Percentiles rank a stretch among this genome's conserved stretches.
Evolutionary conservation across 768 basidiomycete species (phyloP).

Genomic region (Rhodotorula kratochvilovae): DNA sequence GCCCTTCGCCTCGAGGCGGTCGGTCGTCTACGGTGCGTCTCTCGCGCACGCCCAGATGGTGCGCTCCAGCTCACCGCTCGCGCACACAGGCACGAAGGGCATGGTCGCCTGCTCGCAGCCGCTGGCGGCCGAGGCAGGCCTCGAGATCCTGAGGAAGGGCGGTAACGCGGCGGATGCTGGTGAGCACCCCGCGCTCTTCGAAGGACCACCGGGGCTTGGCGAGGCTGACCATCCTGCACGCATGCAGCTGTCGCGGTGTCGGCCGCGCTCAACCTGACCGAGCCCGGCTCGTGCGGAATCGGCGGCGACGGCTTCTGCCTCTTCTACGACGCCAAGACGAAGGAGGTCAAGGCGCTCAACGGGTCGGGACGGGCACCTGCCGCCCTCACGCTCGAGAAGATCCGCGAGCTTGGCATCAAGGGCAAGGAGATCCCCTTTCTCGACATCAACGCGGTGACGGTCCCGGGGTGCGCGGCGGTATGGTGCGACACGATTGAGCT

Average conservation of each 20-base stretch:
- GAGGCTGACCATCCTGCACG: slow-evolving; percentile 62
- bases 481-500: slow-evolving; percentile 84
- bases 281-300: slow-evolving; percentile 78
- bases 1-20: slow-evolving; percentile 75
- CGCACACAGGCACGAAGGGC: slow-evolving; percentile 59
- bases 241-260: slow-evolving; percentile 79
- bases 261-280: slow-evolving; percentile 85
- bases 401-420: slow-evolving; percentile 63
- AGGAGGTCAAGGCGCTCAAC: slow-evolving; percentile 79
- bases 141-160: slow-evolving; percentile 84
- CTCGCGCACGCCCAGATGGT: rapidly evolving
- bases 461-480: slow-evolving; percentile 79
- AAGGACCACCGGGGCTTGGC: no score
- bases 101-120: slow-evolving; percentile 86
- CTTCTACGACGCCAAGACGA: slow-evolving; percentile 78
- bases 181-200: slow-evolving; percentile 45
- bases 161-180: slow-evolving; percentile 74
- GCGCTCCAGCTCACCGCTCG: no score
- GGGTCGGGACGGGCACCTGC: slow-evolving; percentile 84
- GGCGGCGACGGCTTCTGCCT: slow-evolving; percentile 54
- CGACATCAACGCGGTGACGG: slow-evolving; percentile 64
- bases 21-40: slow-evolving; percentile 65
- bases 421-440: slow-evolving; percentile 67
- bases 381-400: slow-evolving; percentile 69
- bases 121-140: slow-evolving; percentile 79